Base-by-base conservation (phyloP, 441 rosid species). In the Jatropha podagrica region DNA sequence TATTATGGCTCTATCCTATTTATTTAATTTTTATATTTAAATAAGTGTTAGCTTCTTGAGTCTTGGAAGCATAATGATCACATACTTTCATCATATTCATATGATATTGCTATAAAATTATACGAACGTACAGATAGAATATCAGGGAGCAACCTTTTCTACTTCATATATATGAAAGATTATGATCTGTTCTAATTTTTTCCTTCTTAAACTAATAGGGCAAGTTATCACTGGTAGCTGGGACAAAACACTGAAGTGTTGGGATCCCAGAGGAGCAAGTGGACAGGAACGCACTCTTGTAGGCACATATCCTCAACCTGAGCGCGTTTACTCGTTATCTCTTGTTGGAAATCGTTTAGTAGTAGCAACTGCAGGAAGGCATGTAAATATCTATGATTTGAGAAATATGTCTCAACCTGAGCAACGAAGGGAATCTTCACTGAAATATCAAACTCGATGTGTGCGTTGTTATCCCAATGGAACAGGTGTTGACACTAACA, bases 261-360 rank as follows among this genome's bases (percentile, higher is more conserved):
- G 99, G 99, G 99, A 95, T 84, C 99, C 98, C 55, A 88, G 99
- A 83, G 97, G 97, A 74, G 92, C 97, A 72, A 93, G 94, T 87
- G 99, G 98, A 54, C 89, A 87, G 75, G 96, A 95, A 55, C 89
- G 87, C n/a, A 89, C 95, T 74, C 92, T 92, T 71, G 92, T 95
- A 7, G 99, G 97, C 73, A 88, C 96, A 65, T 95, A 93, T 80
- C 84, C 80, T 58, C 98, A 94, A 80, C 97, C 97, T 54, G 97
- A 94, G 83, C 95, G 98, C 72, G 97, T 94, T 72, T 91, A 94
- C 85, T 94, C 98, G 2, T 72, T 92, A 62, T 94, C 97, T 70
- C 97, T 91, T 69, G 97, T 90, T 82, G 97, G 98, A 51, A 91
- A 92, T 67, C 95, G 92, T 78, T 77, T 94, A 69, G 98, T 92